These are phyloP conservation scores for Metschnikowia bowlesiae DNA, from an alignment of 805 yeast genomes.

Conservation along the genomic window DNA sequence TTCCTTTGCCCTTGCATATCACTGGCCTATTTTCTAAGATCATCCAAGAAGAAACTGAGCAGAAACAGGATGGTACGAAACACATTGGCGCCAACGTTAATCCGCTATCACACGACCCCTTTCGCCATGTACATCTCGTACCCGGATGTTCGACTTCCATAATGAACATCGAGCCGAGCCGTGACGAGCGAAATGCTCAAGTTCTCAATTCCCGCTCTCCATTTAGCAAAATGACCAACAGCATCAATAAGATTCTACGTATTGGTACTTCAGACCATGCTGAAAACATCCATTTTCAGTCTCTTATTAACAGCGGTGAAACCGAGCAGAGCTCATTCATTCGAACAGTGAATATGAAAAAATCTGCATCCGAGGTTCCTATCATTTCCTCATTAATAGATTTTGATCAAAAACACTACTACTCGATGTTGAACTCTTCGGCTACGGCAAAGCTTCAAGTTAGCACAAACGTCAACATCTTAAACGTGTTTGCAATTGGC, in stretches of 20 bases:
- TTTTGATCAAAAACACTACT: slow-evolving; percentile 28
- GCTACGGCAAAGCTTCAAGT: slow-evolving; percentile 35
- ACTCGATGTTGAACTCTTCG: slow-evolving; percentile 24
- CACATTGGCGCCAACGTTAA: slow-evolving; percentile 52
- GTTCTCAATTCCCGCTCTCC: slow-evolving; percentile 20
- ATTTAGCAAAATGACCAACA: slow-evolving; percentile 30
- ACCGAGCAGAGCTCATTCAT: not conserved
- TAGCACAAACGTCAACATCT: slow-evolving; percentile 46
- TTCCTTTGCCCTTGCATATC: slow-evolving; percentile 48
- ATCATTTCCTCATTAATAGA: slow-evolving; percentile 25
- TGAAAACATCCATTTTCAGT: slow-evolving; percentile 3
- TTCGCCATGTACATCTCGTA: slow-evolving; percentile 46
- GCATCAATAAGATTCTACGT: slow-evolving; percentile 27
- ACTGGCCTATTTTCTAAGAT: slow-evolving; percentile 36
- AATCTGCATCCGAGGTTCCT: slow-evolving; percentile 2
- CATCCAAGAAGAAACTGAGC: slow-evolving; percentile 32
- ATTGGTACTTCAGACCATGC: slow-evolving; percentile 7
- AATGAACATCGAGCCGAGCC: slow-evolving; percentile 10
- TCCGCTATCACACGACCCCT: slow-evolving; percentile 51
- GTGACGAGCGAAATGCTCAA: slow-evolving; percentile 5
- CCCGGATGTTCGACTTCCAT: slow-evolving; percentile 46
- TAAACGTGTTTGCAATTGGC: slow-evolving; percentile 43
- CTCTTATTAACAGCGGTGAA: slow-evolving; percentile 2
- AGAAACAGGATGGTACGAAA: slow-evolving; percentile 36
- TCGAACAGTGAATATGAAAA: slow-evolving; percentile 1